Conservation (phyloP, 1,284 basidiomycete genomes). For the Naganishia liquefaciens region DNA sequence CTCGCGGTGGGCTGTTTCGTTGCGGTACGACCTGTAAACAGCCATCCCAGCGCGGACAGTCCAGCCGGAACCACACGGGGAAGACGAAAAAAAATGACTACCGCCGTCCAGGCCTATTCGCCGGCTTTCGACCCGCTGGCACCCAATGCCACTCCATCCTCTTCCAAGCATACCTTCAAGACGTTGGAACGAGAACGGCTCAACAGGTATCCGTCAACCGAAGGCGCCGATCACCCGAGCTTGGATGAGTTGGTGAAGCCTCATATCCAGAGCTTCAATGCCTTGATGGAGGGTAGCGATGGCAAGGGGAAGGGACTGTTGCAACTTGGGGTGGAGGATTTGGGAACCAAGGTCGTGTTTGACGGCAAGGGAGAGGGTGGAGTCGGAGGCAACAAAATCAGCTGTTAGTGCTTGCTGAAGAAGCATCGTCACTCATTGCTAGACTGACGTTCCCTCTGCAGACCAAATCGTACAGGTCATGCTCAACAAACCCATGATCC, state of each 20-base stretch:
- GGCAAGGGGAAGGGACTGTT: conserved; percentile 78
- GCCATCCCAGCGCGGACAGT: background rate
- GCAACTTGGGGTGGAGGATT: conserved; percentile 75
- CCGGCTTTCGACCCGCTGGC: conserved; percentile 33
- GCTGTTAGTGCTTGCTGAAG: conserved; percentile 61
- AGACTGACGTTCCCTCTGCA: conserved; percentile 3
- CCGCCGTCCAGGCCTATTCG: conserved; percentile 3
- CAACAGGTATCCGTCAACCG: conserved; percentile 75
- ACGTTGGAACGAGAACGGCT: conserved; percentile 79
- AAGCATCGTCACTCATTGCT: background rate
- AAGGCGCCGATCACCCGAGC: conserved; percentile 72
- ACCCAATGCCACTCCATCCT: conserved; percentile 32
- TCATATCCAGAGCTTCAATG: conserved; percentile 95
- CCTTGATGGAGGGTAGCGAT: conserved; percentile 86
- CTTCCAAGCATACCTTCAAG: conserved; percentile 62
- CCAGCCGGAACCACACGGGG: background rate
- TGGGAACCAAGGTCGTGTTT: conserved; percentile 87
- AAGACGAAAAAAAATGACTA: conserved; percentile 6
- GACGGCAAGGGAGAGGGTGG: conserved; percentile 71
- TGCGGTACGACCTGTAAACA: background rate
- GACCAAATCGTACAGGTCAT: conserved; percentile 85
- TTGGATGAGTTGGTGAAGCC: conserved; percentile 92
- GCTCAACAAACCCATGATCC: conserved; percentile 81
- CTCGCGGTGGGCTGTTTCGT: background rate
- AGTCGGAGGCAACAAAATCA: conserved; percentile 74